Base-by-base conservation (phyloP, 352 stramenopile genomes). In the Aphanomyces cochlioides region DNA sequence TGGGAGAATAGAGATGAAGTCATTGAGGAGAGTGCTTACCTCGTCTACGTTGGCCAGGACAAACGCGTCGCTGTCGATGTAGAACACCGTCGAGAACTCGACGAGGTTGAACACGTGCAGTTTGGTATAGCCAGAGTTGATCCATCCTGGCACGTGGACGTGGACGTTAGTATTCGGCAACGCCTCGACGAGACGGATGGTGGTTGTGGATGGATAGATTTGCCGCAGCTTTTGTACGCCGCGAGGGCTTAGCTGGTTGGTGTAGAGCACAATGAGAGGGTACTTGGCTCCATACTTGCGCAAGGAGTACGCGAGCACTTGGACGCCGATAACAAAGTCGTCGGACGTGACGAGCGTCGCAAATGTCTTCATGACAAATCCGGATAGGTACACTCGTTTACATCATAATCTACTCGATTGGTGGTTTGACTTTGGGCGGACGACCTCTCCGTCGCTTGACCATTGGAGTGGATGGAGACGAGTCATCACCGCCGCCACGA, bases 21-120 rank as follows among this genome's bases (percentile, higher is more conserved):
- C 74, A 57, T 7, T 54, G 38, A 40, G 43, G 28, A 28, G 28
- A 28, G 28, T 2, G 28, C 86, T 54, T 47, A 92, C 77, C 72
- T 86, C 76, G 39, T 85, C 82, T 8, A 94, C 73, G 68, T 89
- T 85, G 37, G 86, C 78, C 5, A 93, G 56, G 17, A 96, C 84
- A 43, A 96, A 58, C 57, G 82, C 84, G 72, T 96, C 86, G 4
- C 85, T 77, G 74, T 96, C 85, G 64, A 96, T 88, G 72, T 95
- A 96, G 6, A 96, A 71, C 63, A 96, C 81, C n/a, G 79, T 84
- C 34, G 86, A 74, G 66, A 89, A 96, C 68, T 89, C 75, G 17
- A 81, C 75, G 65, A 96, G 75, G 47, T 76, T 74, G 74, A 92
- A 84, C 64, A 84, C 72, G 60, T 76, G 56, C 50, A 82, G 74